Evolutionary conservation across 768 basidiomycete genomes (phyloP).

Genomic region (Russula sp.): DNA sequence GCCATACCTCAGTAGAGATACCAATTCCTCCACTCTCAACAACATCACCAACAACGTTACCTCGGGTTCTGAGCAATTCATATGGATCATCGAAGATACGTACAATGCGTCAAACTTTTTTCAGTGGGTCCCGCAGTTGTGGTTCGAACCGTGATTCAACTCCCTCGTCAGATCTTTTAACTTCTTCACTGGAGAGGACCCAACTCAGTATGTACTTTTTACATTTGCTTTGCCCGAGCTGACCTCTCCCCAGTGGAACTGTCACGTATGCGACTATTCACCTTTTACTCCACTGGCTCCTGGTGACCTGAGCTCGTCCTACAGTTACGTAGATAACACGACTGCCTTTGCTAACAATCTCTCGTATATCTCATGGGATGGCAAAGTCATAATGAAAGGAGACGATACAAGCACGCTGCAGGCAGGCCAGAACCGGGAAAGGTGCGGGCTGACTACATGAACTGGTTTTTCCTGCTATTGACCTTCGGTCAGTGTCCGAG

Average conservation of each 20-base stretch:
- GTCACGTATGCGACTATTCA: constrained; percentile 54
- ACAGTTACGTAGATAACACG: constrained; percentile 58
- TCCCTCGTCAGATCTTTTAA: constrained; percentile 22
- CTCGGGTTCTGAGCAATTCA: background rate
- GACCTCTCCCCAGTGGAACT: constrained; percentile 49
- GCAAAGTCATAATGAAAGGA: constrained; percentile 71
- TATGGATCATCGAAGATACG: constrained; percentile 30
- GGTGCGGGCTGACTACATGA: constrained; percentile 41
- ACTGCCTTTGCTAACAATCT: constrained; percentile 54
- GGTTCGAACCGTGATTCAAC: background rate
- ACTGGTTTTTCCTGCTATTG: background rate
- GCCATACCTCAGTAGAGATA: constrained; percentile 17
- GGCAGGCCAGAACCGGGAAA: constrained; percentile 55
- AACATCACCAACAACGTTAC: constrained; percentile 21
- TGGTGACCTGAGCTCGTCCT: constrained; percentile 12
- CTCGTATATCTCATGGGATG: constrained; percentile 55
- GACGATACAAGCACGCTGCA: constrained; percentile 61
- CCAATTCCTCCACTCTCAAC: constrained; percentile 8
- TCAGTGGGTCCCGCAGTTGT: constrained; percentile 19
- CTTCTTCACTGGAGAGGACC: constrained; percentile 21
- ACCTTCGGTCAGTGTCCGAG: constrained; percentile 58
- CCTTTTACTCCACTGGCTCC: background rate
- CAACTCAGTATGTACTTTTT: constrained; percentile 30
- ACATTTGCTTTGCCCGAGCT: background rate
- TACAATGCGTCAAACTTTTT: constrained; percentile 29